phyloP scores from a whole-genome alignment of 1,284 basidiomycete species.

The Cystobasidium pallidum region DNA sequence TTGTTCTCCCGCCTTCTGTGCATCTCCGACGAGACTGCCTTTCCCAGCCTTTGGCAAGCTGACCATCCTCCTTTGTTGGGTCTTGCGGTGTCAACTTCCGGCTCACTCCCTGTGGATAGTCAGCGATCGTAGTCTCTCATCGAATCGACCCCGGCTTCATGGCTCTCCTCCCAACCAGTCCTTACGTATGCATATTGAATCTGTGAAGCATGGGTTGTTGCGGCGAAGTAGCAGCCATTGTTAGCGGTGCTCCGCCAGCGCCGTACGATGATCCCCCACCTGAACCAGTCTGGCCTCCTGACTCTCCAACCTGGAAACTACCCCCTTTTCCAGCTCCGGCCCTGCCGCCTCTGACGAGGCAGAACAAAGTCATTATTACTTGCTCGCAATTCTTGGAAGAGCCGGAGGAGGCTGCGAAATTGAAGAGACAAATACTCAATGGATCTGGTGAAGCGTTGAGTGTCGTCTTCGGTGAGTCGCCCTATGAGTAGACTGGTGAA shows the following conservation, averaged over 20 bases:
- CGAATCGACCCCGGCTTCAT: too few species aligned
- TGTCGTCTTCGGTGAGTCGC: constrained; percentile 38
- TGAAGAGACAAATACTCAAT: constrained; percentile 35
- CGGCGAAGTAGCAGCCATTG: not conserved
- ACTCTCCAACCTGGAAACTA: constrained; percentile 34
- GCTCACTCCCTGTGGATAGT: not conserved
- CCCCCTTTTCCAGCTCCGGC: constrained; percentile 40
- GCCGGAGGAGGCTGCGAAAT: constrained; percentile 23
- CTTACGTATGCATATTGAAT: not conserved
- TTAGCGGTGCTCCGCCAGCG: not conserved
- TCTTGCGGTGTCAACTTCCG: not conserved
- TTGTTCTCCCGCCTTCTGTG: too few species aligned
- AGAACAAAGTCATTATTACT: constrained; percentile 39
- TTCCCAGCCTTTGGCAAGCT: not conserved
- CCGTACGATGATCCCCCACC: not conserved
- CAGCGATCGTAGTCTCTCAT: not conserved
- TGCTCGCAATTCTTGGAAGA: constrained; percentile 26
- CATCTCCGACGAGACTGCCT: not conserved
- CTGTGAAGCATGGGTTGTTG: not conserved
- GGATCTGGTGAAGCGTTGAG: constrained; percentile 38
- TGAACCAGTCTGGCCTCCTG: constrained; percentile 31
- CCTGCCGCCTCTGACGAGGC: constrained; percentile 33
- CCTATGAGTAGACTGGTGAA: not conserved
- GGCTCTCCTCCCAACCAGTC: not conserved
- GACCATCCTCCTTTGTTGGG: not conserved